phyloP scores from a whole-genome alignment of 2,329 filamentous ascomycete genomes.

The Zymoseptoria brevis region DNA sequence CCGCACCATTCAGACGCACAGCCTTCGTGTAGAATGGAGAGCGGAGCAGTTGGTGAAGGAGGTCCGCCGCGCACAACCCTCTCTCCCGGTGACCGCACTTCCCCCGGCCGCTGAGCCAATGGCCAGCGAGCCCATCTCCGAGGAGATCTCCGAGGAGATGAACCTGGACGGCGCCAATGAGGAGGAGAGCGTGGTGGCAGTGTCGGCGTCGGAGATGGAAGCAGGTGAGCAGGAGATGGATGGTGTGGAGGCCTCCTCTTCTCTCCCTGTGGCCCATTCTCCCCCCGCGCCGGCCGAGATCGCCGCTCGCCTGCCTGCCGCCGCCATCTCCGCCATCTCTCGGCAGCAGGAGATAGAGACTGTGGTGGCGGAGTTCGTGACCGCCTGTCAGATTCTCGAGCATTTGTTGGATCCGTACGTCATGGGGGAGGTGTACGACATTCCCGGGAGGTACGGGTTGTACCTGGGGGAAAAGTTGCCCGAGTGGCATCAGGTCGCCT shows the following conservation, averaged over 20 bases:
- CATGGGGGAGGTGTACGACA: neutral
- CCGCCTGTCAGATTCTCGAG: neutral
- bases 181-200: neutral
- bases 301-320: neutral
- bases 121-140: neutral
- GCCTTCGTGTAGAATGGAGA: neutral
- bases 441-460: neutral
- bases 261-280: neutral
- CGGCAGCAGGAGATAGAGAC: neutral
- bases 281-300: neutral
- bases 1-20: neutral
- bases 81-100: neutral
- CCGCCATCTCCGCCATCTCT: neutral
- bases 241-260: neutral
- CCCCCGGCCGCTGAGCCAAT: neutral
- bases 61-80: too few relatives aligned
- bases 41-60: neutral
- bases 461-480: neutral
- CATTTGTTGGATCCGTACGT: neutral
- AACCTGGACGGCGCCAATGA: neutral
- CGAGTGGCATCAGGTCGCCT: neutral
- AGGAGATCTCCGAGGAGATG: neutral
- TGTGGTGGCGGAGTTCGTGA: neutral
- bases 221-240: neutral
- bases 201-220: neutral